These are phyloP conservation scores for Coemansia sp. DNA, from an alignment of 192 early-diverging fungal species.

Conservation along the genomic window DNA sequence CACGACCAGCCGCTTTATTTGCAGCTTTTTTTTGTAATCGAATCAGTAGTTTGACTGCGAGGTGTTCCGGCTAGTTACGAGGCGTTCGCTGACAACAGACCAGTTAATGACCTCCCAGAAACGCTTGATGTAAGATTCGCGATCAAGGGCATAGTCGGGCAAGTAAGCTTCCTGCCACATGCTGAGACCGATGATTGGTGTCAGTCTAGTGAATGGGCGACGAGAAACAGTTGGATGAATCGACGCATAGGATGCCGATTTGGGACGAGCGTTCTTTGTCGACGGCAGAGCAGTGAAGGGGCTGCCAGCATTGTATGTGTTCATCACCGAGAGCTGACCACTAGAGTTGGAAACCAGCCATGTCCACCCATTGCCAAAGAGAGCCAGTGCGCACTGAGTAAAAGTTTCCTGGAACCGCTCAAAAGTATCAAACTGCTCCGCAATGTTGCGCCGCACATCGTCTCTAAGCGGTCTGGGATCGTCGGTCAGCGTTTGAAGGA, in stretches of 20 bases:
- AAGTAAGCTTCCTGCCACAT: slow-evolving; percentile 58
- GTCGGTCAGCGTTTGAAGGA: slow-evolving; percentile 41
- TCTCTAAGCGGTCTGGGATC: slow-evolving; percentile 20
- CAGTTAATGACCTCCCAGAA: slow-evolving; percentile 57
- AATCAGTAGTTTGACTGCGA: not conserved
- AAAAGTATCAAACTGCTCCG: slow-evolving; percentile 35
- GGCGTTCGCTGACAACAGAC: slow-evolving; percentile 45
- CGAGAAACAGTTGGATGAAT: slow-evolving; percentile 18
- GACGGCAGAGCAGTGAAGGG: slow-evolving; percentile 44
- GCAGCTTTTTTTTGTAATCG: not conserved
- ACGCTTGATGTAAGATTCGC: slow-evolving; percentile 37
- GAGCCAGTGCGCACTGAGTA: slow-evolving; percentile 28
- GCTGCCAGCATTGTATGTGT: slow-evolving; percentile 47
- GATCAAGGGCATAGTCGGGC: slow-evolving; percentile 49
- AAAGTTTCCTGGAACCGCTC: slow-evolving; percentile 49
- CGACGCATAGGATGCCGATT: slow-evolving; percentile 27
- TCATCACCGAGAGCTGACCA: slow-evolving; percentile 47
- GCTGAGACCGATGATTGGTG: slow-evolving; percentile 49
- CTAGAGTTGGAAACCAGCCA: slow-evolving; percentile 50
- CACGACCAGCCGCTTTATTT: not conserved
- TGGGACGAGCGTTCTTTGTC: slow-evolving; percentile 3
- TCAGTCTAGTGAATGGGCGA: slow-evolving; percentile 30
- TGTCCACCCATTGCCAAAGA: slow-evolving; percentile 58
- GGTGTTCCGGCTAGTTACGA: slow-evolving; percentile 16
- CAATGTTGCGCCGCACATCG: slow-evolving; percentile 30